Base-by-base conservation (phyloP, 441 rosid genomes). In the Sinapis alba region DNA sequence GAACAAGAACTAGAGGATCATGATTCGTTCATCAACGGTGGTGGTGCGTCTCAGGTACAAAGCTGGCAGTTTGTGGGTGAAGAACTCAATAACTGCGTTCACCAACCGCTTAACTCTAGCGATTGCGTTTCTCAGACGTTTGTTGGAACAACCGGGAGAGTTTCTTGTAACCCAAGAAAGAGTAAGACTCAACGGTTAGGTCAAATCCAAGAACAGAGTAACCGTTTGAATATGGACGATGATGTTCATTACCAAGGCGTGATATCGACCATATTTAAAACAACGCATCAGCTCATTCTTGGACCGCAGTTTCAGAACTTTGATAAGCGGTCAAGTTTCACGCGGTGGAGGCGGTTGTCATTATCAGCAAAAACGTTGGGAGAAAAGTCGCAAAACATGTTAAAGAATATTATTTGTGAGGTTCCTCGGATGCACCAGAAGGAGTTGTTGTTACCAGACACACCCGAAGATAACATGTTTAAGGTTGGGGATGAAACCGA, bases 161-260 rank as follows among this genome's bases (percentile, higher is more conserved):
- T 64, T 59, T 70, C 87, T 71, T 79, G 72, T 0, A 75, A 64
- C 12, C 32, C 78, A 86, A 50, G 78, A 3, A 79, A 80, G 28
- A 78, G 77, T 18, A 83, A 71, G 66, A 75, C 56, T 69, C 72
- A 65, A 65, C 5, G 50, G 3, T 79, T 79, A 73, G 73, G 73
- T 41, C 77, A 80, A 7, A 67, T 74, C 50, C 64, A 79, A 71
- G 88, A 80, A 73, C 88, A 84, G 23, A 75, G 80, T 79, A 78
- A 73, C 20, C 82, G 77, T 59, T 68, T 64, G 5, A 82, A 84
- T 61, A 78, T 75, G 60, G 73, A 34, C 8, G 87, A 88, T 6
- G 93, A 90, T 72, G 74, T 84, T 71, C 99, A 90, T 82, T 96
- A 91, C 77, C 96, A 86, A 70, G 63, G 81, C 16, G 90, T 93